A percentile compares a stretch with the other conserved stretches of the same genome.
Conservation (phyloP, 2,329 filamentous ascomycete species). For the Aspergillus aculeatinus region DNA sequence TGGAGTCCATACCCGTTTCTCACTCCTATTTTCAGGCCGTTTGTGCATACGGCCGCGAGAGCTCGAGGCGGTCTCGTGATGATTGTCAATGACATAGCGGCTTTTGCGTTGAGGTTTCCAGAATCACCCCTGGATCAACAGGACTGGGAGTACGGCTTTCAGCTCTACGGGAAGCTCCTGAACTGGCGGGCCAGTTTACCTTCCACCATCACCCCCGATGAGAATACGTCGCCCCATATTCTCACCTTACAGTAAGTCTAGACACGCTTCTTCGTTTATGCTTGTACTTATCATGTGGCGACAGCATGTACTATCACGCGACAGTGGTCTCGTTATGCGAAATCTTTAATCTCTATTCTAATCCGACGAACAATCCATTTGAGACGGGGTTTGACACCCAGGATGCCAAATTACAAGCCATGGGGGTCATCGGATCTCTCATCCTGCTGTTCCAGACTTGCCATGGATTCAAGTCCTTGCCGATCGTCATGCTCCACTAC, state of each 20-base stretch:
- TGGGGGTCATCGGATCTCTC: conserved; percentile 22
- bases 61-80: conserved; percentile 14
- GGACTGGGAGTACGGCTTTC: conserved; percentile 18
- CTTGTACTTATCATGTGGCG: background rate
- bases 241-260: conserved; percentile 21
- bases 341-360: conserved; percentile 13
- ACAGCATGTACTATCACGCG: conserved; percentile 22
- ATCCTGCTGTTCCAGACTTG: conserved; percentile 21
- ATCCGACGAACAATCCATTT: background rate
- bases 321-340: conserved; percentile 19
- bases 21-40: conserved; percentile 12
- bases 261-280: too few relatives aligned
- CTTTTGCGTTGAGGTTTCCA: conserved; percentile 15
- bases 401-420: conserved; percentile 12
- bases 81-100: conserved; percentile 19
- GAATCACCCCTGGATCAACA: background rate
- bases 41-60: conserved; percentile 14
- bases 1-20: conserved; percentile 21
- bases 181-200: conserved; percentile 17
- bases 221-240: conserved; percentile 20
- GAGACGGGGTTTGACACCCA: conserved; percentile 9
- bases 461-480: conserved; percentile 26
- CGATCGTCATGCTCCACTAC: conserved; percentile 27
- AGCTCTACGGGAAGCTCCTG: conserved; percentile 11
- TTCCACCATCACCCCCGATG: conserved; percentile 9